Percentiles rank a stretch among this genome's conserved stretches.
phyloP scores from a whole-genome alignment of 2,329 filamentous ascomycete species.

The Allantophomopsis lycopodina region DNA sequence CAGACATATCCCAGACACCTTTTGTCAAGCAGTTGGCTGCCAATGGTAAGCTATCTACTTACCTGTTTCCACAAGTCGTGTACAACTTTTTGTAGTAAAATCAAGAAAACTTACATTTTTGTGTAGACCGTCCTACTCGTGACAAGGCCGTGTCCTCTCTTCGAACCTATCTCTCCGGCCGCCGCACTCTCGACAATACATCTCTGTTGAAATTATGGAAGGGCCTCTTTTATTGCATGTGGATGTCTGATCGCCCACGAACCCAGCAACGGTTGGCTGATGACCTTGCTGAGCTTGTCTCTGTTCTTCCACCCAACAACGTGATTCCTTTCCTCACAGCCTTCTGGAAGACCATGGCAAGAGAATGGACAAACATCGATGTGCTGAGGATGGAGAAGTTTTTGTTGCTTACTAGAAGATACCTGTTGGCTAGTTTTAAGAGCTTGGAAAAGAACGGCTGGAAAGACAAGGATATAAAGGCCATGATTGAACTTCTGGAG shows the following conservation, averaged over 20 bases:
- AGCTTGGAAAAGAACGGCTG: conserved; percentile 22
- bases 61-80: neutral
- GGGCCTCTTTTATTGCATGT: conserved; percentile 83
- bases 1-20: conserved; percentile 16
- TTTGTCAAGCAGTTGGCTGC: conserved; percentile 21
- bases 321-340: conserved; percentile 37
- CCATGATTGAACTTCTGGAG: conserved; percentile 31
- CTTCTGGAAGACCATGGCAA: conserved; percentile 59
- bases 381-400: conserved; percentile 85
- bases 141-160: conserved; percentile 67
- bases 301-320: conserved; percentile 35
- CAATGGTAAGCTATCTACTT: conserved; percentile 13
- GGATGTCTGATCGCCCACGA: conserved; percentile 84
- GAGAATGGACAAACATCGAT: conserved; percentile 60
- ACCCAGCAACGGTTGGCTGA: conserved; percentile 73
- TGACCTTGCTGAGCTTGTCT: conserved; percentile 60
- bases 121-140: conserved; percentile 61
- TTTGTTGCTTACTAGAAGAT: conserved; percentile 67
- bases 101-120: neutral
- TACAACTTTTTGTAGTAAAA: neutral
- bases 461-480: conserved; percentile 21
- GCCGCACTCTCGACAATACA: conserved; percentile 43
- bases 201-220: conserved; percentile 89
- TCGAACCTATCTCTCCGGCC: conserved; percentile 57
- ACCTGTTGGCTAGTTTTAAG: conserved; percentile 57